Evolutionary conservation across 192 early-diverging fungal genomes (phyloP).

Genomic region (Backusella parvicylindrica): DNA sequence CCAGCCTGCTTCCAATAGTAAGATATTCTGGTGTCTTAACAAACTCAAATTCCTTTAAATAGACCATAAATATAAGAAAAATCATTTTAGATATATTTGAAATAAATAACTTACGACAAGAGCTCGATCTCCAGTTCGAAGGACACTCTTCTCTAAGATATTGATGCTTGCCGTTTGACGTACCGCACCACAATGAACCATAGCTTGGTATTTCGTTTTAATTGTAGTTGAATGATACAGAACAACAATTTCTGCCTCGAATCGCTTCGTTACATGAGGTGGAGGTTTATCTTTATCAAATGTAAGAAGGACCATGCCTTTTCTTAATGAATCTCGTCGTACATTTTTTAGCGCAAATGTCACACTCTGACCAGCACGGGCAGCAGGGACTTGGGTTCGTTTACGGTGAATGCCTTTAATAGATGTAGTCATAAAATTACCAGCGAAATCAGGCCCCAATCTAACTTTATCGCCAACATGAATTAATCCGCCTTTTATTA

Average conservation of each 20-base stretch:
- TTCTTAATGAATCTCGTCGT: conserved; percentile 72
- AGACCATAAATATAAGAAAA: background rate
- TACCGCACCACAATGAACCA: conserved; percentile 87
- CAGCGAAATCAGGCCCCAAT: conserved; percentile 83
- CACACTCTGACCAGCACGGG: conserved; percentile 80
- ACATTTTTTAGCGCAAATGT: conserved; percentile 85
- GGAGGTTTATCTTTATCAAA: conserved; percentile 38
- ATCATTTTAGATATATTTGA: conserved; percentile 9
- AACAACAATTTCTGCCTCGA: conserved; percentile 91
- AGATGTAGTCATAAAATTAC: conserved; percentile 71
- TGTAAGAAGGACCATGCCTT: conserved; percentile 78
- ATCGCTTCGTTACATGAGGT: conserved; percentile 60
- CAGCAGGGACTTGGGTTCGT: conserved; percentile 72
- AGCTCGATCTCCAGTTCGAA: conserved; percentile 87
- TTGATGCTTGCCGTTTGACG: conserved; percentile 86
- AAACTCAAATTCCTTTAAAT: conserved; percentile 59
- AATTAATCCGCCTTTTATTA: conserved; percentile 62
- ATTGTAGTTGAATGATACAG: conserved; percentile 93
- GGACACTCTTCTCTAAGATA: conserved; percentile 60
- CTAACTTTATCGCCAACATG: conserved; percentile 79
- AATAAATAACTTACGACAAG: conserved; percentile 44
- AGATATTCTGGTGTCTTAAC: conserved; percentile 73
- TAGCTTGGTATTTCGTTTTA: conserved; percentile 86
- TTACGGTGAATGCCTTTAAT: conserved; percentile 90
- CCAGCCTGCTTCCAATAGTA: conserved; percentile 52